Evolutionary conservation across 176 grass and related monocot species (phyloP), one percentile per base, ranked within the genome.

Genomic region (Phragmites australis): DNA sequence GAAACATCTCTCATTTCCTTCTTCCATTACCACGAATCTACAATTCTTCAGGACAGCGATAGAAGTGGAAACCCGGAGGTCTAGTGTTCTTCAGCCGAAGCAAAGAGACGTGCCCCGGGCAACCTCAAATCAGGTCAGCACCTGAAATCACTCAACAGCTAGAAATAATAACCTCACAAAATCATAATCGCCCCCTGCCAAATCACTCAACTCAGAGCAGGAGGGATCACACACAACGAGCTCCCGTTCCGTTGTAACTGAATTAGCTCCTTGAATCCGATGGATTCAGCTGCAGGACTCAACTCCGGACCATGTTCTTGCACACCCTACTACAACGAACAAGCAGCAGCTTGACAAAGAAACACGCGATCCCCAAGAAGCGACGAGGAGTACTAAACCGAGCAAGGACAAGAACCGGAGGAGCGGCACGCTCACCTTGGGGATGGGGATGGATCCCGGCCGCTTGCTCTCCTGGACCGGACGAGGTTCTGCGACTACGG

Each of bases 381-480:
- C 52, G 43, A 39, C 31, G 44, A 42, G 39, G 23, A 64, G 31
- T 5, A 48, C 12, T 1, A 19, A 26, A 39, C 21, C 31, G 32
- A 26, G 22, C 32, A 26, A 53, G 22, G 29, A 47, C 31, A 52
- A 15, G 58, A 17, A 51, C n/a, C 43, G 18, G 43, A 6, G 56
- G 56, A 41, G 44, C 14, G 7, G 45, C 56, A 41, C 59, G 41
- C 63, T 84, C 40, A 84, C 82, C 82, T 49, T 56, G 63, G 22
- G 56, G 34, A 2, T 37, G 34, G 34, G 13, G 27, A 3, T 32
- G 59, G 45, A 66, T 40, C 21, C 45, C 11, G 73, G 11, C 31
- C 32, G 37, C 31, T 65, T 10, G 6, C 17, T 65, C 61, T n/a
- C 18, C 39, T 5, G 30, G 30, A 30, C 26, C 27, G 57, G 56